phyloP scores from a whole-genome alignment of 1,284 basidiomycete genomes.

The Violaceomyces palustris region DNA sequence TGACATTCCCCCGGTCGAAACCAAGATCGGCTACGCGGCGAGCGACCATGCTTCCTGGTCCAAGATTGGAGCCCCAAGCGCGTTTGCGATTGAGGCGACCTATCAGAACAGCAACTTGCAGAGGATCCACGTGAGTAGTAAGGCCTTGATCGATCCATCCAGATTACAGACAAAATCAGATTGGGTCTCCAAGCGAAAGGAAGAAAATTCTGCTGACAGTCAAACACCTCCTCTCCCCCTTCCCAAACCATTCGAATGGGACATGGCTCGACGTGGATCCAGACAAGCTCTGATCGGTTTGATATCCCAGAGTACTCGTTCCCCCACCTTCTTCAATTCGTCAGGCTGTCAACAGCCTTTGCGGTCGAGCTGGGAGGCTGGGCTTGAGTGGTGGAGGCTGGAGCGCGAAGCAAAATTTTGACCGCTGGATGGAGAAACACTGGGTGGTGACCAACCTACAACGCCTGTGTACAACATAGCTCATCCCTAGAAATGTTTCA shows the following conservation, averaged over 20 bases:
- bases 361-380: constrained; percentile 46
- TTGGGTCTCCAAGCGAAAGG: too few species aligned
- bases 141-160: background rate
- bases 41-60: constrained; percentile 62
- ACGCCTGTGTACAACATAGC: too few species aligned
- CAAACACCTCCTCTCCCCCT: background rate
- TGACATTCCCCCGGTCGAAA: constrained; percentile 53
- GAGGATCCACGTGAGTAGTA: constrained; percentile 27
- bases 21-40: constrained; percentile 86
- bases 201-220: background rate
- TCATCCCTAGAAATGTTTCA: too few species aligned
- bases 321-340: constrained; percentile 45
- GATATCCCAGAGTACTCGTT: constrained; percentile 42
- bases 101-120: constrained; percentile 44
- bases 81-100: constrained; percentile 50
- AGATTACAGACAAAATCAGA: too few species aligned
- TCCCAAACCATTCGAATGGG: background rate
- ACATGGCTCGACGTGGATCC: too few species aligned
- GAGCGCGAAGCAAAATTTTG: too few species aligned
- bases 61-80: constrained; percentile 51
- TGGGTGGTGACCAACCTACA: too few species aligned
- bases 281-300: constrained; percentile 25
- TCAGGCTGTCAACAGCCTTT: constrained; percentile 36
- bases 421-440: too few species aligned
- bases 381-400: too few species aligned